phyloP scores from a whole-genome alignment of 192 early-diverging fungal species.

The Tieghemiomyces parasiticus region DNA sequence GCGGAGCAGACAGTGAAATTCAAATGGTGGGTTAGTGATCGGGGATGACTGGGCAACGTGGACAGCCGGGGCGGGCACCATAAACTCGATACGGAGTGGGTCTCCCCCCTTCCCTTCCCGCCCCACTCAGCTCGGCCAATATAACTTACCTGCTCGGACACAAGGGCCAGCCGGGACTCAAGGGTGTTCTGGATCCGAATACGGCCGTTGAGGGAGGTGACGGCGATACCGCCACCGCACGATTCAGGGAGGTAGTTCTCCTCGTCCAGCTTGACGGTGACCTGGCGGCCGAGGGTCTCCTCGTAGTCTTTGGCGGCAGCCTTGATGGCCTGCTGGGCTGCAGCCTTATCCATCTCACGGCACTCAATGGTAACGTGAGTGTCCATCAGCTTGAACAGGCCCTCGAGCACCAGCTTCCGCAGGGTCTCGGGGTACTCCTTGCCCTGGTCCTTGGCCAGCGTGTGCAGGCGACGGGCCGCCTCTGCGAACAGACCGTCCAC shows the following conservation, averaged over 20 bases:
- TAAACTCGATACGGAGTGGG: no score
- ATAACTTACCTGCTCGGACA: constrained; percentile 57
- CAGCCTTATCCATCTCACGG: constrained; percentile 50
- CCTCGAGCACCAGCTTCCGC: constrained; percentile 65
- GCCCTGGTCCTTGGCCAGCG: constrained; percentile 35
- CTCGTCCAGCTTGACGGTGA: constrained; percentile 39
- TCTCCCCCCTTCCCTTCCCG: no score
- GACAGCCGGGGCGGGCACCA: no score
- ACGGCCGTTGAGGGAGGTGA: constrained; percentile 56
- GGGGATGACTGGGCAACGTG: no score
- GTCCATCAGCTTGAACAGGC: constrained; percentile 81
- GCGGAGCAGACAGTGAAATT: constrained; percentile 6
- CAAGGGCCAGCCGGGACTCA: constrained; percentile 72
- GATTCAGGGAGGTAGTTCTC: constrained; percentile 50
- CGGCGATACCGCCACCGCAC: constrained; percentile 81
- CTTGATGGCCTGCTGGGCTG: constrained; percentile 40
- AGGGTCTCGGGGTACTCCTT: constrained; percentile 47
- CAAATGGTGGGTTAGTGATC: background rate
- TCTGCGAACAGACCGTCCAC: constrained; percentile 71
- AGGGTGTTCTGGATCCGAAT: constrained; percentile 84
- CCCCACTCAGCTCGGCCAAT: no score
- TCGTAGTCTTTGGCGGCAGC: constrained; percentile 34
- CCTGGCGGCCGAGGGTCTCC: constrained; percentile 26
- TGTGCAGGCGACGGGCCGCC: constrained; percentile 39
- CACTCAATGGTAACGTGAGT: constrained; percentile 46